Base-by-base conservation (phyloP, 257 asterid genomes). In the Ophiorrhiza pumila region DNA sequence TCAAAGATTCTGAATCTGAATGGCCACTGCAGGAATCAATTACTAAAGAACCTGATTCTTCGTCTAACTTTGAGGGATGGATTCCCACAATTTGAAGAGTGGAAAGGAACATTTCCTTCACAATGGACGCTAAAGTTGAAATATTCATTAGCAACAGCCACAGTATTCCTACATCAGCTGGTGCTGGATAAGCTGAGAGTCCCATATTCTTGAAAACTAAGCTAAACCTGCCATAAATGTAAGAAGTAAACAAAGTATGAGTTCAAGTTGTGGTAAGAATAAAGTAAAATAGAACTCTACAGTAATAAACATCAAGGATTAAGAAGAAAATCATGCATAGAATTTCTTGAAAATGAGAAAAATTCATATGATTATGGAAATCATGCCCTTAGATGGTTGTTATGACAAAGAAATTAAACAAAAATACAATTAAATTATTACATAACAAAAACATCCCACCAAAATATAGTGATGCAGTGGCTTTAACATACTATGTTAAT, bases 101-200 rank as follows among this genome's bases (percentile, higher is more conserved):
- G 29, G 80, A 80, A 25, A 57, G 68, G 50, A 80, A 35, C 25
- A 75, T 46, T 45, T 74, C 80, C 46, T 80, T 76, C 53, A 72
- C 42, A 45, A 59, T 67, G 53, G 80, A 80, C 7, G 60, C 63
- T n/a, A 73, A 71, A 31, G 42, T 76, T 65, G 78, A 80, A 12
- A 80, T 55, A 31, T 76, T 67, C 35, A 76, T 50, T 15, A 80
- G 67, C 61, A 76, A 50, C 11, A 45, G 60, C 11, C 74, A 73
- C 22, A 80, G 66, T 22, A 80, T 57, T 23, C 77, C 83, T 4
- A 75, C 83, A 27, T 67, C 67, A 11, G 75, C 68, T 25, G 83
- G 78, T 47, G 75, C 15, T 71, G 77, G 77, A 71, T 65, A 80
- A 3, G 72, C 59, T 20, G 77, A 79, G 65, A 79, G 74, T 37